Percentiles rank a stretch among this genome's conserved stretches.
Conservation (phyloP, 2,329 filamentous ascomycete genomes). For the Lachnellula willkommii region DNA sequence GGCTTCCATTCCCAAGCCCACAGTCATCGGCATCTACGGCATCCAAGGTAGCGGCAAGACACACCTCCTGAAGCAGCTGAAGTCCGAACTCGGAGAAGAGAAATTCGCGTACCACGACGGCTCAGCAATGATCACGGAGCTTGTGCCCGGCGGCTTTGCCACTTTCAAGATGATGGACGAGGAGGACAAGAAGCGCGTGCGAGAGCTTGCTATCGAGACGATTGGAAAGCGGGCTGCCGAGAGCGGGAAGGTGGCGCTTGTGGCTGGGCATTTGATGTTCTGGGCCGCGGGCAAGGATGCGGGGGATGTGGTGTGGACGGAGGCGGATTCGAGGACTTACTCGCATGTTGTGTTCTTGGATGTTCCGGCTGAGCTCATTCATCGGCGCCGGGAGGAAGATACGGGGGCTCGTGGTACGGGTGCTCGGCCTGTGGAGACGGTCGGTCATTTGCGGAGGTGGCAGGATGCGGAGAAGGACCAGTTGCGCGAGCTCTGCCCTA, state of each 20-base stretch:
- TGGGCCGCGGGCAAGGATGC: slow-evolving; percentile 37
- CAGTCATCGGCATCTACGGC: slow-evolving; percentile 50
- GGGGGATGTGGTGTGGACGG: slow-evolving; percentile 37
- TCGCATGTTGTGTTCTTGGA: slow-evolving; percentile 57
- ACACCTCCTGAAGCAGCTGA: slow-evolving; percentile 38
- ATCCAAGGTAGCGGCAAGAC: slow-evolving; percentile 51
- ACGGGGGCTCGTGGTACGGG: slow-evolving; percentile 16
- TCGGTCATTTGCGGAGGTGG: slow-evolving; percentile 42
- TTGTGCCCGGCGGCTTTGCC: slow-evolving; percentile 43
- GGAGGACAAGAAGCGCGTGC: slow-evolving; percentile 35
- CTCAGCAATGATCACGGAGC: slow-evolving; percentile 40
- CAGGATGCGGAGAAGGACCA: slow-evolving; percentile 38
- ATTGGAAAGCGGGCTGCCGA: slow-evolving; percentile 37
- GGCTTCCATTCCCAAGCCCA: slow-evolving; percentile 28
- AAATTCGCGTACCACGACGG: slow-evolving; percentile 48
- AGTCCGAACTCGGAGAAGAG: slow-evolving; percentile 29
- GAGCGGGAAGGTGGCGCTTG: slow-evolving; percentile 38
- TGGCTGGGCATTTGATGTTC: slow-evolving; percentile 53
- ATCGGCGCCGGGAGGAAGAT: slow-evolving; percentile 37
- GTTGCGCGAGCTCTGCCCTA: slow-evolving; percentile 40
- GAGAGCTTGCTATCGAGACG: slow-evolving; percentile 40
- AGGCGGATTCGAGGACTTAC: slow-evolving; percentile 41
- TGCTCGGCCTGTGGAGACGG: slow-evolving; percentile 32
- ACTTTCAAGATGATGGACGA: slow-evolving; percentile 40
- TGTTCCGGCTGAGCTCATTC: slow-evolving; percentile 34